A percentile compares a stretch with the other conserved stretches of the same genome.
These are phyloP conservation scores for Zygoascus meyerae DNA, from an alignment of 1,139 yeast species.

Conservation along the genomic window DNA sequence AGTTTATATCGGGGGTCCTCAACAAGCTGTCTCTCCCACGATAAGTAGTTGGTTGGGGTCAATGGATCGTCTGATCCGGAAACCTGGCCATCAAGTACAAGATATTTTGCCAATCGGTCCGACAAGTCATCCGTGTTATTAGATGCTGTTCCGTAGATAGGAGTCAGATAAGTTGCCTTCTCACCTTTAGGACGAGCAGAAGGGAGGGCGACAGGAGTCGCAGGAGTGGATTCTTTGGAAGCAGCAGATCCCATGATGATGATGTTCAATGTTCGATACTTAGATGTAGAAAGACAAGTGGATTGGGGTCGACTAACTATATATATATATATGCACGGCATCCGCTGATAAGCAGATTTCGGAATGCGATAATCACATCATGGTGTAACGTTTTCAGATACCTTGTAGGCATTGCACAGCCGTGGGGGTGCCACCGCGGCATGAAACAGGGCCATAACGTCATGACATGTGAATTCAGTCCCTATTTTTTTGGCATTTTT, in stretches of 20 bases:
- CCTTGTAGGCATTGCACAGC: no score
- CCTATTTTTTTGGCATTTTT: no score
- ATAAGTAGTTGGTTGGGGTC: slow-evolving; percentile 32
- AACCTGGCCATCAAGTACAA: slow-evolving; percentile 13
- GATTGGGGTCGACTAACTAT: neutral
- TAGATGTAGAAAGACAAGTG: neutral
- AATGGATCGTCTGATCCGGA: slow-evolving; percentile 34
- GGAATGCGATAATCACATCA: no score
- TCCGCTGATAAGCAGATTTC: no score
- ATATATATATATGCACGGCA: no score
- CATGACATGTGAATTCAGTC: no score
- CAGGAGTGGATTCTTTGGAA: slow-evolving; percentile 12
- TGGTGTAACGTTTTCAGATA: no score
- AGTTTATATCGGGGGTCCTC: slow-evolving; percentile 51
- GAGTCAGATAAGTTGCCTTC: slow-evolving; percentile 8
- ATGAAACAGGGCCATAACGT: no score
- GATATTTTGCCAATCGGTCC: slow-evolving; percentile 20
- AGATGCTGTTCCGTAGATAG: neutral
- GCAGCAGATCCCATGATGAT: slow-evolving; percentile 14
- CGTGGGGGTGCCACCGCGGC: no score
- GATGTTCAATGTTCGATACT: neutral
- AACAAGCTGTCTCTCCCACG: slow-evolving; percentile 49
- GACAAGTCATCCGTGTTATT: slow-evolving; percentile 13
- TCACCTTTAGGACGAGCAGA: slow-evolving; percentile 1
- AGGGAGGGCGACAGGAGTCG: neutral